Evolutionary conservation across 805 yeast genomes (phyloP).

Genomic region (Myxozyma monticola): DNA sequence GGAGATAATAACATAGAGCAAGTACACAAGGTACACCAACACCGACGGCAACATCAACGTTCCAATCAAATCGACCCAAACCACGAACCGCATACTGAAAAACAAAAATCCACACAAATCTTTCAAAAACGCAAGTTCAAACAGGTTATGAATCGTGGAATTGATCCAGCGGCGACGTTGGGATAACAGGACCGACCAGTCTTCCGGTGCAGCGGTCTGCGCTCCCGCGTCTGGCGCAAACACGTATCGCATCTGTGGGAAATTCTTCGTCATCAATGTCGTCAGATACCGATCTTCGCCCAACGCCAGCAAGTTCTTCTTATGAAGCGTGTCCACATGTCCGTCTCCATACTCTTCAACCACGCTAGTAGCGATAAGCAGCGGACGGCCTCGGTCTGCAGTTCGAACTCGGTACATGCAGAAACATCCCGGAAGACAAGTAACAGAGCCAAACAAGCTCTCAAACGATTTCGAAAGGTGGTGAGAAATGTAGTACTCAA

Average conservation of each 20-base stretch:
- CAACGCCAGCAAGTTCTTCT: slow-evolving; percentile 58
- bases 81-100: slow-evolving; percentile 61
- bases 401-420: slow-evolving; percentile 52
- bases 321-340: slow-evolving; percentile 59
- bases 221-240: slow-evolving; percentile 61
- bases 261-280: slow-evolving; percentile 57
- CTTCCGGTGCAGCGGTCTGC: slow-evolving; percentile 58
- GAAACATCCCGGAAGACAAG: slow-evolving; percentile 70
- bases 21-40: slow-evolving; percentile 53
- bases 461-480: slow-evolving; percentile 65
- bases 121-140: slow-evolving; percentile 55
- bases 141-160: slow-evolving; percentile 62
- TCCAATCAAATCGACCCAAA: slow-evolving; percentile 57
- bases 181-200: slow-evolving; percentile 51
- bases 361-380: slow-evolving; percentile 60
- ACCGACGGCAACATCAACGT: slow-evolving; percentile 62
- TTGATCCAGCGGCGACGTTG: slow-evolving; percentile 68
- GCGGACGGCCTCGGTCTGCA: slow-evolving; percentile 53
- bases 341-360: slow-evolving; percentile 58
- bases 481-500: slow-evolving; percentile 64
- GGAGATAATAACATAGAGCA: slow-evolving; percentile 52
- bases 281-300: slow-evolving; percentile 64
- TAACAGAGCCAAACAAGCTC: slow-evolving; percentile 60
- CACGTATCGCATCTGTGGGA: slow-evolving; percentile 55
- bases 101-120: slow-evolving; percentile 64